Base-by-base conservation (phyloP, 805 yeast genomes). In the Saccharomycopsis lassenensis region DNA sequence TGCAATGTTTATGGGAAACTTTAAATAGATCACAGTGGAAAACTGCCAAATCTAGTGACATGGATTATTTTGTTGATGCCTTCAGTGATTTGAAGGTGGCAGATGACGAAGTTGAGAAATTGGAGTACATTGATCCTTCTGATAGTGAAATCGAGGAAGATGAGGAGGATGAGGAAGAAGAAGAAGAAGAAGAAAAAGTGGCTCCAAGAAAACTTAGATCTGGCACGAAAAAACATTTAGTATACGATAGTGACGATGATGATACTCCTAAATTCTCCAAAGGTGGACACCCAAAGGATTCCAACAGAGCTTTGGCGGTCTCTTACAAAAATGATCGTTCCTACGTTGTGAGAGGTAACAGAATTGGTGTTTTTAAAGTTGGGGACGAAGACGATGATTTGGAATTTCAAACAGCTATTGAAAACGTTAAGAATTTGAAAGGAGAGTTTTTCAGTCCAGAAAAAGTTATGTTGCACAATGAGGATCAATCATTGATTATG, bases 341-440 rank as follows among this genome's bases (percentile, higher is more conserved):
- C 1, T 86, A 70, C 52, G 87, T 86, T 21, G 76, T 80, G 0
- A 72, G 93, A 46, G 94, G 86, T 11, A 62, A 82, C 52, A 73
- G 72, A 45, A 61, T 86, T 38, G 95, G 95, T 23, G 86, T 86
- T 4, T 84, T 85, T 58, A 77, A 67, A 48, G 68, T 75, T 14
- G 68, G 66, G 24, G 66, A 61, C 11, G 52, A 54, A 20, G 65
- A 65, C 14, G 70, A 65, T 27, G 62, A 61, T 26, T 56, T 85
- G 33, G 70, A 74, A 39, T 84, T 70, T 49, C 59, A 70, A 15
- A 74, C 93, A 4, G 71, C 93, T 0, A 80, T 86, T 40, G 70
- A 70, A 28, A 67, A 74, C 44, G 52, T 86, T 22, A 52, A 67
- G 19, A 63, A 67, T 18, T 57, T 72, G 8, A 51, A 63, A 4